Evolutionary conservation across 768 basidiomycete species (phyloP).

Genomic region (Gymnopilus dilepis): DNA sequence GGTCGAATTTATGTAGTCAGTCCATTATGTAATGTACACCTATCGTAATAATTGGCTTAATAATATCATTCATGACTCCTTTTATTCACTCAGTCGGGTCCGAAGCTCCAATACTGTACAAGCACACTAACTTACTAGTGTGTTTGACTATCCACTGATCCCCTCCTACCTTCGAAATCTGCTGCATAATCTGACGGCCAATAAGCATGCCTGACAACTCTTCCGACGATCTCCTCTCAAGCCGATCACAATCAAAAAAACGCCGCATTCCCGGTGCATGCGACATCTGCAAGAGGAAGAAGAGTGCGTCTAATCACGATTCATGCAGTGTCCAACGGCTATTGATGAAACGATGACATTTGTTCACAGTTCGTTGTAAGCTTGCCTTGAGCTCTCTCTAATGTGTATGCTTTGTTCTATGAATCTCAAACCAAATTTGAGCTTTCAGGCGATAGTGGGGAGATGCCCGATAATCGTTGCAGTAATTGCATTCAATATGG

Average conservation of each 20-base stretch:
- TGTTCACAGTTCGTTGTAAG: conserved; percentile 40
- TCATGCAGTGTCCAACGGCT: neutral
- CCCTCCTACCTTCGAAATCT: neutral
- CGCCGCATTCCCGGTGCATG: conserved; percentile 70
- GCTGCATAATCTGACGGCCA: neutral
- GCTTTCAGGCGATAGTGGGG: conserved; percentile 67
- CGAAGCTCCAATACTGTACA: neutral
- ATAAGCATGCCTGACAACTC: neutral
- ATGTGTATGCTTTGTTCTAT: neutral
- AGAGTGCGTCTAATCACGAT: conserved; percentile 48
- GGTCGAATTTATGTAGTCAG: neutral
- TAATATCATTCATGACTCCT: neutral
- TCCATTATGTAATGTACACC: conserved; percentile 32
- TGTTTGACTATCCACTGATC: neutral
- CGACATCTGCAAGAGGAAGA: conserved; percentile 76
- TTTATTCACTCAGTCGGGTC: neutral
- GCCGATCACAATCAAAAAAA: conserved; percentile 48
- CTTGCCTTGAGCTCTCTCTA: conserved; percentile 3
- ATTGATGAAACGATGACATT: neutral
- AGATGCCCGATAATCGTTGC: conserved; percentile 65
- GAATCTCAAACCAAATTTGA: conserved; percentile 16
- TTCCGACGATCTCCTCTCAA: conserved; percentile 1
- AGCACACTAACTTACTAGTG: neutral
- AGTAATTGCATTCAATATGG: conserved; percentile 65
- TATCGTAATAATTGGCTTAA: conserved; percentile 13